These are phyloP conservation scores for Ogataea hybrid DNA, from an alignment of 1,139 yeast species.

Conservation along the genomic window DNA sequence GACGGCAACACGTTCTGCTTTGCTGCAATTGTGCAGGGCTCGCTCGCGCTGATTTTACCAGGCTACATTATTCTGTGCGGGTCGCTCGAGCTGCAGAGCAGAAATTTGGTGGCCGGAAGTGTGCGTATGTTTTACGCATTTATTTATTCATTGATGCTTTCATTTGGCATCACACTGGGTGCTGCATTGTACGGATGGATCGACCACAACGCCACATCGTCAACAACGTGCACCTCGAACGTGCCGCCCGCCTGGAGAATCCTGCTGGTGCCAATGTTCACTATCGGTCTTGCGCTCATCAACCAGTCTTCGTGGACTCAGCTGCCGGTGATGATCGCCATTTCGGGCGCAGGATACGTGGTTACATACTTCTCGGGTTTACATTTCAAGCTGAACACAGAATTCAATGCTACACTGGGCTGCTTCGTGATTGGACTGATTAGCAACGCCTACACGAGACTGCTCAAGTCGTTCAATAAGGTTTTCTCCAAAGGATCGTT, in stretches of 20 bases:
- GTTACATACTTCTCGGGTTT: conserved; percentile 82
- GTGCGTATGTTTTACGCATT: conserved; percentile 96
- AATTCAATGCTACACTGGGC: conserved; percentile 84
- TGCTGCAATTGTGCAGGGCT: conserved; percentile 86
- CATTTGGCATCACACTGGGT: conserved; percentile 92
- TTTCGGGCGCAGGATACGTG: conserved; percentile 76
- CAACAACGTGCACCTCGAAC: conserved; percentile 53
- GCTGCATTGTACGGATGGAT: conserved; percentile 95
- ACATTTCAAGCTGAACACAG: conserved; percentile 70
- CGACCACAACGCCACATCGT: conserved; percentile 69
- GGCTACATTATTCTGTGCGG: conserved; percentile 93
- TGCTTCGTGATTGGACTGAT: conserved; percentile 89
- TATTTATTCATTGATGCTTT: conserved; percentile 83
- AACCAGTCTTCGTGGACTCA: conserved; percentile 83
- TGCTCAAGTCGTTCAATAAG: conserved; percentile 49
- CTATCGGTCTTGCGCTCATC: conserved; percentile 70
- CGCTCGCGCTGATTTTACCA: conserved; percentile 85
- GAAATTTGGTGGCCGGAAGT: conserved; percentile 89
- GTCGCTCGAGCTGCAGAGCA: conserved; percentile 82
- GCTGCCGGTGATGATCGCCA: conserved; percentile 75
- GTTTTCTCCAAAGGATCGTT: conserved; percentile 42
- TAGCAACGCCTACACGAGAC: conserved; percentile 83
- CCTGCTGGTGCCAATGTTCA: conserved; percentile 77
- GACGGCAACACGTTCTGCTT: conserved; percentile 72
- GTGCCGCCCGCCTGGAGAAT: conserved; percentile 68